Base-by-base conservation (phyloP, 2,329 filamentous ascomycete species). In the Botryotinia convoluta region DNA sequence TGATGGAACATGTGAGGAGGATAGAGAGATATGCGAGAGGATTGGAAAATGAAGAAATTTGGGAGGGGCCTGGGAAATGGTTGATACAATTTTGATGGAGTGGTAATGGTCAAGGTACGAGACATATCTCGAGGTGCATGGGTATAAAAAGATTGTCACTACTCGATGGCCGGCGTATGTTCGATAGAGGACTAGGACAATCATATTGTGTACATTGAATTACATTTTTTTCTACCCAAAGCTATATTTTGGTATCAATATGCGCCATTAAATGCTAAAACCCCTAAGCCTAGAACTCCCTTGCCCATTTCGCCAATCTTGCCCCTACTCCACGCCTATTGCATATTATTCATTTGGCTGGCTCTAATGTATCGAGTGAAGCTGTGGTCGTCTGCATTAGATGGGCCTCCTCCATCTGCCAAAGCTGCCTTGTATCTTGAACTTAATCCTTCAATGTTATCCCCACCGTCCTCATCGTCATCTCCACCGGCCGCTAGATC, bases 391-490 rank as follows among this genome's bases (percentile, higher is more conserved):
- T 81, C 80, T 61, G 74, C 73, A 57, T 71, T 77, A 62, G 72
- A 65, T 85, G 81, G 83, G 32, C 77, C 80, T 61, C 81, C 82
- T 35, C 88, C 88, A 20, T 89, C 88, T 54, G 86, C 85, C 79
- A 97, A 85, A 0, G 94, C 93, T 61, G 93, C 88, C 80, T 92
- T 87, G 81, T 98, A 98, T 76, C 94, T 86, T 68, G 89, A 85
- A 79, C 93, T 90, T 64, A 97, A 85, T 3, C 92, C 90, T 75
- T 91, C 87, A 75, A 89, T 86, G 76, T 89, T 68, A 22, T 74
- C 74, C 16, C 75, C 73, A 44, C 73, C 74, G 35, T 74, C 75
- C 26, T 75, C 86, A 37, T 84, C 88, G n/a, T 89, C 87, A 61
- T 89, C 87, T 1, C 86, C 87, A 54, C 87, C 87, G 14, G 87